Conservation (phyloP, 441 rosid species). For the Theobroma grandiflorum region DNA sequence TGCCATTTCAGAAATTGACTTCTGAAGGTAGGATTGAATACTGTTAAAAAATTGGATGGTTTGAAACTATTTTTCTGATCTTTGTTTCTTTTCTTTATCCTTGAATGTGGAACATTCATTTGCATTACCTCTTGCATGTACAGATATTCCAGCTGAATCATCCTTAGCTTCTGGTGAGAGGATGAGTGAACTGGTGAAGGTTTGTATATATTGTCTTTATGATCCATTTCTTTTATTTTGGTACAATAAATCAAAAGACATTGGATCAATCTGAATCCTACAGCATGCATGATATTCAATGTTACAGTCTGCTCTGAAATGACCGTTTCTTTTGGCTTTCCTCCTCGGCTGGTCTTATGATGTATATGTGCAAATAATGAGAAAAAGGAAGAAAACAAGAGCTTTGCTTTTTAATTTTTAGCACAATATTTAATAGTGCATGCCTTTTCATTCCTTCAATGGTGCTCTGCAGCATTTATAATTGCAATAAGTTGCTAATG, state of each 20-base stretch:
- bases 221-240: neutral
- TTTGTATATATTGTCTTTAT: slow-evolving; percentile 39
- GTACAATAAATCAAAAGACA: neutral
- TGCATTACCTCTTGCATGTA: slow-evolving; percentile 20
- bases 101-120: slow-evolving; percentile 22
- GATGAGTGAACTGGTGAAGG: slow-evolving; percentile 91
- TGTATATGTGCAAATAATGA: neutral
- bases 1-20: slow-evolving; percentile 59
- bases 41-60: neutral
- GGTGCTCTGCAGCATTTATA: neutral
- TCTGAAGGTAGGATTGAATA: slow-evolving; percentile 57
- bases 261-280: neutral
- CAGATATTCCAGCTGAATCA: slow-evolving; percentile 75
- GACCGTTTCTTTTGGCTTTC: neutral
- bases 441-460: neutral
- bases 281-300: neutral
- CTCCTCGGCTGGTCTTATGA: neutral
- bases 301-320: neutral
- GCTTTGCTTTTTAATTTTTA: neutral
- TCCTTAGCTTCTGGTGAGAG: slow-evolving; percentile 79
- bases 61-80: neutral
- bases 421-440: slow-evolving; percentile 12
- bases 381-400: neutral
- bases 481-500: slow-evolving; percentile 29
- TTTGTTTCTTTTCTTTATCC: slow-evolving; percentile 4